Conservation (phyloP, 2,329 filamentous ascomycete species). For the Exophiala sp. region DNA sequence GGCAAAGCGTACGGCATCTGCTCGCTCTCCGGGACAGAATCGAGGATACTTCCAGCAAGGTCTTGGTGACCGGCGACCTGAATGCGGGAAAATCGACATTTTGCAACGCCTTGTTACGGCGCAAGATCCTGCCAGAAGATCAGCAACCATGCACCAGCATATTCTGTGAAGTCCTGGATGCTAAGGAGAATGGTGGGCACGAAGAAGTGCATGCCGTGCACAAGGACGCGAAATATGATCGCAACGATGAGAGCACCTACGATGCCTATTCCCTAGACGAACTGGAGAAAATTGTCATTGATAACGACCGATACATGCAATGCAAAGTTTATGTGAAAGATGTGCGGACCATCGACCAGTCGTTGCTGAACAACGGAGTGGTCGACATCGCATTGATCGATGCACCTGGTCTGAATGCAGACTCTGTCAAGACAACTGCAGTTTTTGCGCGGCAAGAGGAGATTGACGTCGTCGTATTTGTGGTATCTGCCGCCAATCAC, state of each 20-base stretch:
- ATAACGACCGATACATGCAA: slow-evolving; percentile 83
- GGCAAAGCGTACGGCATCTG: slow-evolving; percentile 87
- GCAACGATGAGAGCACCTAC: slow-evolving; percentile 90
- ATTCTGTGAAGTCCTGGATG: slow-evolving; percentile 94
- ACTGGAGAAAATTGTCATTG: slow-evolving; percentile 82
- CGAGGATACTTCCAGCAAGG: slow-evolving; percentile 95
- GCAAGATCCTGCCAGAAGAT: slow-evolving; percentile 91
- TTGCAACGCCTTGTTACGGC: slow-evolving; percentile 90
- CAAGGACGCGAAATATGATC: slow-evolving; percentile 72
- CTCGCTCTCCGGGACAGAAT: slow-evolving; percentile 85
- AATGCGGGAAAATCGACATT: slow-evolving; percentile 99
- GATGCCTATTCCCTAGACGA: slow-evolving; percentile 76
- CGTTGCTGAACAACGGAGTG: slow-evolving; percentile 91
- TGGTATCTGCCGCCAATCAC: slow-evolving; percentile 95
- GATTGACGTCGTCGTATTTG: slow-evolving; percentile 97
- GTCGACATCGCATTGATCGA: slow-evolving; percentile 98
- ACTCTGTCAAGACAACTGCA: slow-evolving; percentile 94
- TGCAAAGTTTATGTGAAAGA: slow-evolving; percentile 98
- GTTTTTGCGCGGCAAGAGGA: slow-evolving; percentile 97
- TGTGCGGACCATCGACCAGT: slow-evolving; percentile 82
- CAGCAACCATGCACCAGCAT: slow-evolving; percentile 98
- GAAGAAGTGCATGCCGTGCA: slow-evolving; percentile 97
- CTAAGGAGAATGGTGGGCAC: slow-evolving; percentile 80
- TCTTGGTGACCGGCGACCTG: slow-evolving; percentile 89
- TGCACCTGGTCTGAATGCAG: slow-evolving; percentile 89